Evolutionary conservation across 2,329 filamentous ascomycete species (phyloP).

Genomic region (Mycosphaerelloides madeirae): DNA sequence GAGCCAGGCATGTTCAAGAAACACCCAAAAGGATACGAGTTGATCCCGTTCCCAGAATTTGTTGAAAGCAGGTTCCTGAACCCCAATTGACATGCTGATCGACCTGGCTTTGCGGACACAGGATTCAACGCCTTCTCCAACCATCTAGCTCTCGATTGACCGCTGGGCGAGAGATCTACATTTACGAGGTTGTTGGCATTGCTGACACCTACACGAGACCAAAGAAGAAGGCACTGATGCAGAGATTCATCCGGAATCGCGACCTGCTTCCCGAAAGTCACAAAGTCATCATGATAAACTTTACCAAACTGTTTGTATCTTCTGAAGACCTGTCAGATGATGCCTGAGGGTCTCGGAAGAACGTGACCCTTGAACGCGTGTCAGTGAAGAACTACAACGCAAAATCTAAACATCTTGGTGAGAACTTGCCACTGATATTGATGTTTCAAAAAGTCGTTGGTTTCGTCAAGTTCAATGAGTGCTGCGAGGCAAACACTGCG

Average conservation of each 20-base stretch:
- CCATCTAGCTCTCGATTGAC: not conserved
- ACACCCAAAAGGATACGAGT: too few relatives aligned
- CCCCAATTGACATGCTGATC: not conserved
- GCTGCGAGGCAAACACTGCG: constrained; percentile 1
- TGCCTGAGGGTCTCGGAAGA: not conserved
- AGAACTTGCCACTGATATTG: not conserved
- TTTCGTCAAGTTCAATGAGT: not conserved
- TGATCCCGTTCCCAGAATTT: too few relatives aligned
- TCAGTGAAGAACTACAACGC: not conserved
- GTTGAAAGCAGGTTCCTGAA: not conserved
- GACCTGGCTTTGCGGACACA: not conserved
- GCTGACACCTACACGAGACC: not conserved
- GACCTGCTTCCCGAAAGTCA: not conserved
- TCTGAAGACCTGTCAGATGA: not conserved
- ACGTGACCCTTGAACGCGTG: not conserved
- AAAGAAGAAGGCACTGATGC: not conserved
- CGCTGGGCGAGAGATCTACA: not conserved
- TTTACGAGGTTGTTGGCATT: not conserved
- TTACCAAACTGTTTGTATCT: constrained; percentile 11
- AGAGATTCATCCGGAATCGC: not conserved
- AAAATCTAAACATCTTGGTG: not conserved
- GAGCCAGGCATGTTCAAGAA: too few relatives aligned
- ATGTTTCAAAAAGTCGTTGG: not conserved
- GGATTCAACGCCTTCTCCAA: not conserved
- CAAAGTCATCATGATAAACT: constrained; percentile 11